phyloP scores from a whole-genome alignment of 2,329 filamentous ascomycete species.

The Ophiosphaerella herpotricha region DNA sequence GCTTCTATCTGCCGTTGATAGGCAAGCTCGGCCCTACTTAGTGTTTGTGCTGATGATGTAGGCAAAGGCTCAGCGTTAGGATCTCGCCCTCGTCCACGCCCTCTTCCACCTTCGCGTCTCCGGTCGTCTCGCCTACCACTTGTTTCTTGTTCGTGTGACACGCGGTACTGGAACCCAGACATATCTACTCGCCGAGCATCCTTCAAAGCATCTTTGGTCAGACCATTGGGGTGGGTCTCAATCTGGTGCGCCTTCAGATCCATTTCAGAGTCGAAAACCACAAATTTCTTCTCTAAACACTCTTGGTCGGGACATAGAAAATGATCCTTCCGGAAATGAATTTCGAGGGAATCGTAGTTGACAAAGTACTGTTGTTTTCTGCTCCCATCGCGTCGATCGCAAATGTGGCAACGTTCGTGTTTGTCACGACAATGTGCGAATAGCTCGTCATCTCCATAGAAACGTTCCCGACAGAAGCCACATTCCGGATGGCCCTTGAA shows the following conservation, averaged over 20 bases:
- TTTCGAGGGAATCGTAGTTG: constrained; percentile 83
- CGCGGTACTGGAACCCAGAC: constrained; percentile 78
- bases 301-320: constrained; percentile 83
- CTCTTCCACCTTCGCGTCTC: constrained; percentile 53
- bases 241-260: constrained; percentile 94
- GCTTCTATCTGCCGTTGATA: constrained; percentile 92
- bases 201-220: constrained; percentile 81
- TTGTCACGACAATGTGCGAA: constrained; percentile 92
- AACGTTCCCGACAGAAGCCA: constrained; percentile 86
- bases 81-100: constrained; percentile 73
- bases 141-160: constrained; percentile 68
- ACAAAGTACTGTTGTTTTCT: constrained; percentile 86
- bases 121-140: constrained; percentile 53
- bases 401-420: constrained; percentile 94
- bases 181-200: constrained; percentile 88
- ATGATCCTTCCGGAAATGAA: constrained; percentile 87
- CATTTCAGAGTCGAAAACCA: constrained; percentile 93
- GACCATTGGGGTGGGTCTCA: constrained; percentile 74
- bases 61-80: constrained; percentile 83
- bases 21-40: constrained; percentile 85
- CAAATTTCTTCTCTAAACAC: constrained; percentile 95
- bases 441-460: constrained; percentile 95
- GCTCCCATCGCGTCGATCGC: constrained; percentile 68
- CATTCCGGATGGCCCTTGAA: constrained; percentile 96
- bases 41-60: constrained; percentile 74